A percentile compares a stretch with the other conserved stretches of the same genome.
These are phyloP conservation scores for Dacryopinax primogenitus DNA, from an alignment of 768 basidiomycete genomes.

Conservation along the genomic window DNA sequence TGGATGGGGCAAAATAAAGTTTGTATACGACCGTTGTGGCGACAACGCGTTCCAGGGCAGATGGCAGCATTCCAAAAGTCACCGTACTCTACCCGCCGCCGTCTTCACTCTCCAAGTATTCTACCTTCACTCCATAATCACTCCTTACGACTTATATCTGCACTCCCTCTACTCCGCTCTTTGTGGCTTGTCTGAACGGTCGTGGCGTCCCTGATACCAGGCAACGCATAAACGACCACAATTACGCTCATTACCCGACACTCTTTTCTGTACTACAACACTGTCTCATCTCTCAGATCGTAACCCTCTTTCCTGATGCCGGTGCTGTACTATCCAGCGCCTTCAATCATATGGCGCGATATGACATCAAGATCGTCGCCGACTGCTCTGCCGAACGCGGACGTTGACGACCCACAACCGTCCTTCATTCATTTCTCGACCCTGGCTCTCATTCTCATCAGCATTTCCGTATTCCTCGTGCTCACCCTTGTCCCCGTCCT, in stretches of 20 bases:
- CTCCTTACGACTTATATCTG: not conserved
- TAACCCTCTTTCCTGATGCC: not conserved
- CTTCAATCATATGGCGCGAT: not conserved
- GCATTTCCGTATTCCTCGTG: not conserved
- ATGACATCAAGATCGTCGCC: not conserved
- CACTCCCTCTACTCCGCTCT: not conserved
- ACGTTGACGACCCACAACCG: not conserved
- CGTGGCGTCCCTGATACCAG: not conserved
- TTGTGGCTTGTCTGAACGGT: not conserved
- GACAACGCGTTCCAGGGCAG: not conserved
- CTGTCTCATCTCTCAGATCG: not conserved
- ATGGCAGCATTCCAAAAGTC: no score
- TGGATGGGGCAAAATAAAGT: no score
- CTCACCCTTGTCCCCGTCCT: not conserved
- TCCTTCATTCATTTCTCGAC: slow-evolving; percentile 5
- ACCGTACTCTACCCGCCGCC: not conserved
- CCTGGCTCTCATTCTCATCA: not conserved
- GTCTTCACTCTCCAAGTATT: not conserved
- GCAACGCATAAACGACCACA: not conserved
- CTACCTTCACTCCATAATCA: not conserved
- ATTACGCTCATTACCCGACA: not conserved
- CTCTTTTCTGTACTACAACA: not conserved
- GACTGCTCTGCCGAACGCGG: not conserved
- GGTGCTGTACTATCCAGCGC: not conserved
- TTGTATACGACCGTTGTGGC: no score